Percentiles rank a stretch among this genome's conserved stretches.
Conservation (phyloP, 352 stramenopile genomes). For the Phytophthora tentaculata region DNA sequence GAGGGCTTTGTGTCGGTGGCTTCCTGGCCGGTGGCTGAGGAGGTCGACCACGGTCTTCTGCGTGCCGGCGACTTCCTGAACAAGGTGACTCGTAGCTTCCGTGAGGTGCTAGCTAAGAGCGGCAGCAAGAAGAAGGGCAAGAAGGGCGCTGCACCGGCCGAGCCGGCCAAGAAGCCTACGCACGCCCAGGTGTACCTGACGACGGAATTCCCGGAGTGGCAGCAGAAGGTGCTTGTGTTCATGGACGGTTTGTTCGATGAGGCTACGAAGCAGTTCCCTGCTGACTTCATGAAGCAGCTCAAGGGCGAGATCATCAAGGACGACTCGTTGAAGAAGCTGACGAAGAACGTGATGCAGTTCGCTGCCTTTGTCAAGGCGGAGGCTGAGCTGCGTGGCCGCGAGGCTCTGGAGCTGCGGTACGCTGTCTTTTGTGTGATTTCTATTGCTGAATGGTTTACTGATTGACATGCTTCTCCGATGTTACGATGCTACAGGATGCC, state of each 20-base stretch:
- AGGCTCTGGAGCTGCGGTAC: slow-evolving; percentile 93
- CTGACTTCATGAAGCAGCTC: slow-evolving; percentile 89
- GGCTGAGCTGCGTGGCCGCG: slow-evolving; percentile 89
- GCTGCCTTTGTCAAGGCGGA: slow-evolving; percentile 96
- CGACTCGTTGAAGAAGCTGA: slow-evolving; percentile 88
- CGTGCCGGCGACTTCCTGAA: slow-evolving; percentile 94
- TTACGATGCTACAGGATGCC: slow-evolving; percentile 72
- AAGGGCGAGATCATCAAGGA: slow-evolving; percentile 78
- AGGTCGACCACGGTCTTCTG: slow-evolving; percentile 94
- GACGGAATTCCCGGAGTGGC: slow-evolving; percentile 84
- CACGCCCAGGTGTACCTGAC: slow-evolving; percentile 90
- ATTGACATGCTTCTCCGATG: slow-evolving; percentile 18
- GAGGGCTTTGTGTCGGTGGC: slow-evolving; percentile 91
- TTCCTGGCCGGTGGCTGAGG: slow-evolving; percentile 82
- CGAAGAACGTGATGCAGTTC: slow-evolving; percentile 98
- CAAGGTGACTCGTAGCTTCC: slow-evolving; percentile 93
- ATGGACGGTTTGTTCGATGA: slow-evolving; percentile 76
- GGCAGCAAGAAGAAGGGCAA: slow-evolving; percentile 91
- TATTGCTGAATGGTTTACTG: slow-evolving; percentile 5
- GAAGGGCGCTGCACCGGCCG: slow-evolving; percentile 61
- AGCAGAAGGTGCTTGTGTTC: slow-evolving; percentile 87
- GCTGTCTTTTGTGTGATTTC: slow-evolving; percentile 8
- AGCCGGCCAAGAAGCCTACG: slow-evolving; percentile 87
- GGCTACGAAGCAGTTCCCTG: slow-evolving; percentile 70
- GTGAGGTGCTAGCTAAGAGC: slow-evolving; percentile 83